Conservation (phyloP, 2,329 filamentous ascomycete species). For the Ascochyta lentis region DNA sequence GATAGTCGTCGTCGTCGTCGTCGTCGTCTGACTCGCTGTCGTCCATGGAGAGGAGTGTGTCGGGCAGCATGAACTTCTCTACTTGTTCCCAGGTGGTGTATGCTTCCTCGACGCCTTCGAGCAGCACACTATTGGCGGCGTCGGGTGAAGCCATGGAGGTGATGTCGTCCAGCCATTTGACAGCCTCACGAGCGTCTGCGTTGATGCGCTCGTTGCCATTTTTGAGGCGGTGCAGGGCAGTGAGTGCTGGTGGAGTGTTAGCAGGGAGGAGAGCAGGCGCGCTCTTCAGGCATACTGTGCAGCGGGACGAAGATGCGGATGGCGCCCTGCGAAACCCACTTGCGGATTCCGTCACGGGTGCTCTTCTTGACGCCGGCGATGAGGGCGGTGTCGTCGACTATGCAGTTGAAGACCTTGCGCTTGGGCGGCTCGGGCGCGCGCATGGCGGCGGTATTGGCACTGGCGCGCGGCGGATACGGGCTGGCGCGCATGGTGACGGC, state of each 20-base stretch:
- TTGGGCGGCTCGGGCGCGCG: constrained; percentile 39
- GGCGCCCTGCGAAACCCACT: constrained; percentile 58
- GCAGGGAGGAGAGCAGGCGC: constrained; percentile 14
- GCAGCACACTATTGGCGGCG: constrained; percentile 47
- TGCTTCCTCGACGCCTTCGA: constrained; percentile 57
- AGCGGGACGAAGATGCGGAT: constrained; percentile 60
- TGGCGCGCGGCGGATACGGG: constrained; percentile 37
- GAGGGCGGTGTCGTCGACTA: constrained; percentile 60
- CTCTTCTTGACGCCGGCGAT: constrained; percentile 59
- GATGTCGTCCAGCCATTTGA: constrained; percentile 60
- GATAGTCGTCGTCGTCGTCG: constrained; percentile 38
- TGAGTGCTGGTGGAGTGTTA: constrained; percentile 50
- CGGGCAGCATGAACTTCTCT: constrained; percentile 56
- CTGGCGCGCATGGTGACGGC: constrained; percentile 41
- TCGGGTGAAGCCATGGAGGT: constrained; percentile 53
- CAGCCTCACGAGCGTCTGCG: constrained; percentile 55
- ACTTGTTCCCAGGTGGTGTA: constrained; percentile 58
- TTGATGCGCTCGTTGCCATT: constrained; percentile 51
- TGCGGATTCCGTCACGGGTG: constrained; percentile 59
- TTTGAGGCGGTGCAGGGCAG: constrained; percentile 55
- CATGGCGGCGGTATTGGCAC: constrained; percentile 33
- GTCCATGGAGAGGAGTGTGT: constrained; percentile 58
- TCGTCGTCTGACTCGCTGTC: constrained; percentile 44
- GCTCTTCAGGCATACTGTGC: constrained; percentile 52
- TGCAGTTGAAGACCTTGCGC: constrained; percentile 61